Evolutionary conservation across 805 yeast species (phyloP).

Genomic region (Kazachstania taianensis): DNA sequence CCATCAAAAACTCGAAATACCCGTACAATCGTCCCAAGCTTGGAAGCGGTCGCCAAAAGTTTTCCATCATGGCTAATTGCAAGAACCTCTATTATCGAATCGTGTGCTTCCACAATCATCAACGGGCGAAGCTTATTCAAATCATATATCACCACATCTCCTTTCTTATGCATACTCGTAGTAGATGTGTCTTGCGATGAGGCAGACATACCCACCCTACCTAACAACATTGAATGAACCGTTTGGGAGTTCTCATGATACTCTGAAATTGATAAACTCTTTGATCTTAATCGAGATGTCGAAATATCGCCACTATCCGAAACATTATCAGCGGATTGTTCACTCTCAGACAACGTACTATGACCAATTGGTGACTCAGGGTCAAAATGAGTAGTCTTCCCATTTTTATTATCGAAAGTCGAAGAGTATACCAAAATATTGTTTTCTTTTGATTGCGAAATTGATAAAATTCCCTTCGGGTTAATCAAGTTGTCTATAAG

Average conservation of each 20-base stretch:
- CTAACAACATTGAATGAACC: too few species aligned
- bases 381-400: too few species aligned
- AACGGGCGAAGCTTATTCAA: constrained; percentile 50
- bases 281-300: too few species aligned
- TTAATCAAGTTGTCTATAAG: constrained; percentile 14
- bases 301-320: neutral
- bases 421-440: constrained; percentile 63
- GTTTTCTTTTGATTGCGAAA: constrained; percentile 42
- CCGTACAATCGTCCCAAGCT: constrained; percentile 66
- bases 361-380: too few species aligned
- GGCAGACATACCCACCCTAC: too few species aligned
- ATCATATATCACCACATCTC: constrained; percentile 60
- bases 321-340: neutral
- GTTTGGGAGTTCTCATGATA: too few species aligned
- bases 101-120: constrained; percentile 65
- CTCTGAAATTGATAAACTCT: too few species aligned
- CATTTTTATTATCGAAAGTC: neutral
- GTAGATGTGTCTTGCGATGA: neutral
- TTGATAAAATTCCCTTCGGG: constrained; percentile 48
- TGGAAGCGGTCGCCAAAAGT: constrained; percentile 62
- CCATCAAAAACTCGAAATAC: constrained; percentile 56
- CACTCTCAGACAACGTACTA: neutral
- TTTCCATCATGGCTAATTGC: constrained; percentile 55
- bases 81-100: constrained; percentile 51
- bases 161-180: constrained; percentile 20